Base-by-base conservation (phyloP, 768 basidiomycete species). In the Rhodotorula diobovata region DNA sequence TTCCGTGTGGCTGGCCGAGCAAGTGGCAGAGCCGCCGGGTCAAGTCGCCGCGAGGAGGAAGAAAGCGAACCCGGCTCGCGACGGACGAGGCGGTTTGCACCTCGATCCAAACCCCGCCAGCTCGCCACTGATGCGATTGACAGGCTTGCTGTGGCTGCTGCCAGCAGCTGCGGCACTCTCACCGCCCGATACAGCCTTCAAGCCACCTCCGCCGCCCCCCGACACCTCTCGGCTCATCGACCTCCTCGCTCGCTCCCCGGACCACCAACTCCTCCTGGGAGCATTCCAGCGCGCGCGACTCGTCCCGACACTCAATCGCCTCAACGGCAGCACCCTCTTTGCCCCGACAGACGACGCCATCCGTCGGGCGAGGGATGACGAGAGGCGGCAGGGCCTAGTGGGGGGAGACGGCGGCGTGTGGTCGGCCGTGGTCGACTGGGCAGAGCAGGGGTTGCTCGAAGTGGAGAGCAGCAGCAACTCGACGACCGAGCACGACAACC, bases 331-430 rank as follows among this genome's bases (percentile, higher is more conserved):
- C 79, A 96, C 96, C 37, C 80, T 99, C 58, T 98, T 97, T 78
- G 96, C 96, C 3, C 96, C 96, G 3, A 96, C 91, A 30, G 94
- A 99, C 81, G 88, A 91, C 68, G 96, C 96, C 45, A 86, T 94
- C 74, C 83, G 87, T 72, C 45, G 50, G 18, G 57, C 65, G 72
- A 79, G 54, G 14, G 63, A 57, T 10, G 46, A 57, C 43, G 67
- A 69, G 34, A 43, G 32, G 51, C 28, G 48, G 54, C 48, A 34
- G 32, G 34, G 37, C 56, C 14, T 53, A 41, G 45, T 37, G 37
- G 43, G 39, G 30, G 46, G 23, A 41, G 9, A 18, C 45, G 54
- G 25, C 21, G 18, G 7, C 54, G 30, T 66, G 14, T 72, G 74
- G 70, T 62, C 50, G 4, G 76, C 78, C 32, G 46, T 66, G 30